Evolutionary conservation across 1,139 yeast species (phyloP).

Genomic region (Hansenula lynferdii): DNA sequence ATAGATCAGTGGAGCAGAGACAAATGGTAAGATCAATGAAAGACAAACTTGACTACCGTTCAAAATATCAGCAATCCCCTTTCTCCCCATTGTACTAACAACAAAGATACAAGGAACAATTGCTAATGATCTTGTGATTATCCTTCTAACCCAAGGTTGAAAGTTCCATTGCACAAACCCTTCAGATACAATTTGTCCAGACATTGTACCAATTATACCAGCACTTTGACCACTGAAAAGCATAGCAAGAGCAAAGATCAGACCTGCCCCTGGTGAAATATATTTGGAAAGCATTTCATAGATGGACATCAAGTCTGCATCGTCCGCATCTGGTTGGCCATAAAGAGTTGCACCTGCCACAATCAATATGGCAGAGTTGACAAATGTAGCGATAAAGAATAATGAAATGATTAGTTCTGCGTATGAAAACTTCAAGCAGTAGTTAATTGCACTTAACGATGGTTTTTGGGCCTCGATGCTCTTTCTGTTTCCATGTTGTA

Average conservation of each 20-base stretch:
- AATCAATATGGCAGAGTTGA: constrained; percentile 77
- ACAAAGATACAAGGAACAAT: constrained; percentile 85
- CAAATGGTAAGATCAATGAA: constrained; percentile 79
- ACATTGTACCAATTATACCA: constrained; percentile 95
- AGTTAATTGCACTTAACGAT: constrained; percentile 63
- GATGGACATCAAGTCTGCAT: constrained; percentile 85
- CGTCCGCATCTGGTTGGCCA: constrained; percentile 65
- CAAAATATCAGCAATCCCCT: constrained; percentile 75
- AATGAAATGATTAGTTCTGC: constrained; percentile 73
- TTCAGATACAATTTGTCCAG: constrained; percentile 96
- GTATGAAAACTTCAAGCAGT: constrained; percentile 66
- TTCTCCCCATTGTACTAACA: constrained; percentile 73
- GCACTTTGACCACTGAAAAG: constrained; percentile 97
- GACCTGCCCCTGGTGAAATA: constrained; percentile 87
- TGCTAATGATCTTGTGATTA: constrained; percentile 80
- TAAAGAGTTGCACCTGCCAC: constrained; percentile 82
- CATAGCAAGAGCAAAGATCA: constrained; percentile 87
- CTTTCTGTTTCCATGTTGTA: constrained; percentile 38
- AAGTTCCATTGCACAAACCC: constrained; percentile 86
- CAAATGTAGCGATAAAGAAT: constrained; percentile 78
- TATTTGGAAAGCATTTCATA: constrained; percentile 68
- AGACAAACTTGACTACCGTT: constrained; percentile 88
- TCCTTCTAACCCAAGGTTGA: constrained; percentile 81
- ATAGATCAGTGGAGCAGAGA: constrained; percentile 83
- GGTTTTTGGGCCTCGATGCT: constrained; percentile 40